phyloP scores from a whole-genome alignment of 768 basidiomycete genomes.

The Favolaschia claudopus region DNA sequence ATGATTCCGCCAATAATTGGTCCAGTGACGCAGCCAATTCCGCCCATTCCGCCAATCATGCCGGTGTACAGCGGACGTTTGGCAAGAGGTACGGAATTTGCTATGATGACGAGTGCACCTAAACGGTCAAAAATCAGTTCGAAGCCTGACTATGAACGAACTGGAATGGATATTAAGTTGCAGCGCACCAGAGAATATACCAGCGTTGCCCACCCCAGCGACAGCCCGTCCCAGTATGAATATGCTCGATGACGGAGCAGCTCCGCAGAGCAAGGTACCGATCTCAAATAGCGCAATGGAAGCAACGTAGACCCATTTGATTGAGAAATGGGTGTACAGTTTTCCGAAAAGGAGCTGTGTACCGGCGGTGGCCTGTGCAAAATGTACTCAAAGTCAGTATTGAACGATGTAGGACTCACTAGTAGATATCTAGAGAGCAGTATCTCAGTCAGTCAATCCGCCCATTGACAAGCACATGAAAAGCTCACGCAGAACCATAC shows the following conservation, averaged over 20 bases:
- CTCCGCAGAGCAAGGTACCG: not conserved
- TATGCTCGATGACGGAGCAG: not conserved
- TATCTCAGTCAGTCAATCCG: not conserved
- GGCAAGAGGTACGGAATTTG: too few species aligned
- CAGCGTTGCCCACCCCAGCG: too few species aligned
- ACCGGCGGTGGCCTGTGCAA: constrained; percentile 12
- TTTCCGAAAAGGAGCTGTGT: constrained; percentile 19
- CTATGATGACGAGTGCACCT: too few species aligned
- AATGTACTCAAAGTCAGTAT: not conserved
- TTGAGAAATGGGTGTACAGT: constrained; percentile 8
- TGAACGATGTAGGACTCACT: not conserved
- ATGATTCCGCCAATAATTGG: too few species aligned
- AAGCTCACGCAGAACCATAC: constrained; percentile 14
- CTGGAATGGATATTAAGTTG: too few species aligned
- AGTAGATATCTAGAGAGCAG: constrained; percentile 10
- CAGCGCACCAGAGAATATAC: too few species aligned
- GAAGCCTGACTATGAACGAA: too few species aligned
- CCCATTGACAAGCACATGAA: not conserved
- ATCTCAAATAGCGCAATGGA: not conserved
- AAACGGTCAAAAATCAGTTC: too few species aligned
- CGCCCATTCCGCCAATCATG: too few species aligned
- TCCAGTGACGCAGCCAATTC: too few species aligned
- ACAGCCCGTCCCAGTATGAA: constrained; percentile 6
- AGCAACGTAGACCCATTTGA: not conserved
- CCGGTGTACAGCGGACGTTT: too few species aligned